These are phyloP conservation scores for Camellia sinensis DNA, from an alignment of 148 eudicot genomes.

Conservation along the genomic window DNA sequence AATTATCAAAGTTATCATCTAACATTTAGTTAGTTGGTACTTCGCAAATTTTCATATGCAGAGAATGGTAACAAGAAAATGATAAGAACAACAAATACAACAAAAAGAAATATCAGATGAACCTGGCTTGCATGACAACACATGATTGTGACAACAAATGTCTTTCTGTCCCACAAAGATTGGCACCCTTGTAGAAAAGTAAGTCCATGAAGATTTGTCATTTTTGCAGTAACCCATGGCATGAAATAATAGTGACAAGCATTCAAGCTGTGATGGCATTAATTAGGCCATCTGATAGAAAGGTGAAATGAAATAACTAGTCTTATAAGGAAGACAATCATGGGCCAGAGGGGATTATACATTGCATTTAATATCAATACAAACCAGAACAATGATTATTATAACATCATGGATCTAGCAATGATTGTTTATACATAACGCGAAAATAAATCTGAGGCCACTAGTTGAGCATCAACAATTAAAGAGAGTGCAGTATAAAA, in stretches of 20 bases:
- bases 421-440: background rate
- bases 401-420: background rate
- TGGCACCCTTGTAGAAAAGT: background rate
- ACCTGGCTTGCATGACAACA: background rate
- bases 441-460: background rate
- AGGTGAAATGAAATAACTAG: background rate
- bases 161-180: background rate
- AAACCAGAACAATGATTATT: constrained; percentile 7
- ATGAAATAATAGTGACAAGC: background rate
- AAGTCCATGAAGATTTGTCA: background rate
- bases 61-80: background rate
- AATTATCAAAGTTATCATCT: background rate
- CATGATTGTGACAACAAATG: background rate
- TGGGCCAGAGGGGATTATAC: background rate
- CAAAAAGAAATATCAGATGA: background rate
- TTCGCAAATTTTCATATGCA: background rate
- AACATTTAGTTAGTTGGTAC: background rate
- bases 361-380: background rate
- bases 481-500: background rate
- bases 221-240: background rate
- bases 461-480: background rate
- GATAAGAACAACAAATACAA: background rate
- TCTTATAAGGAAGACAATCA: background rate
- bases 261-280: background rate
- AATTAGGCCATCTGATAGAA: background rate